Evolutionary conservation across 2,329 filamentous ascomycete species (phyloP).

Genomic region (Huntiella abstrusa): DNA sequence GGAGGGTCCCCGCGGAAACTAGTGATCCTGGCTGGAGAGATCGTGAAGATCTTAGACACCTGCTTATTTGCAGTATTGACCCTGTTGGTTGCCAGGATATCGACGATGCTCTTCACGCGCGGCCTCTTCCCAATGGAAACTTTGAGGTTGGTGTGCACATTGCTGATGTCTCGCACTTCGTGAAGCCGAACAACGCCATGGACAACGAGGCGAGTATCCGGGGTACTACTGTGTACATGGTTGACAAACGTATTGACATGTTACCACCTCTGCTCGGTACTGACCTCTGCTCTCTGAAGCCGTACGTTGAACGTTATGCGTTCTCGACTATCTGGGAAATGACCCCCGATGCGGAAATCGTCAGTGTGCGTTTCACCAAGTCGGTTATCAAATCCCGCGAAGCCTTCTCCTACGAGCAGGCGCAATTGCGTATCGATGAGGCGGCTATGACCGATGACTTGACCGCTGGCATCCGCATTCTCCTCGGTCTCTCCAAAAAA

Average conservation of each 20-base stretch:
- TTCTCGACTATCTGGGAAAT: conserved; percentile 84
- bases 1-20: conserved; percentile 66
- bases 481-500: conserved; percentile 80
- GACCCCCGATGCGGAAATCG: conserved; percentile 64
- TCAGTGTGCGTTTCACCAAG: conserved; percentile 79
- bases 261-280: conserved; percentile 89
- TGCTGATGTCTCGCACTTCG: conserved; percentile 97
- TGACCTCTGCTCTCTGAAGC: conserved; percentile 88
- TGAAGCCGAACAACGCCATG: conserved; percentile 94
- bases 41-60: conserved; percentile 62
- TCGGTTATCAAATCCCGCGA: conserved; percentile 94
- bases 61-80: conserved; percentile 94
- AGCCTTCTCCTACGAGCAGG: conserved; percentile 94
- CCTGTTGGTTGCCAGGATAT: conserved; percentile 94
- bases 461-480: conserved; percentile 69
- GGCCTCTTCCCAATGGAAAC: conserved; percentile 73
- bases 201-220: conserved; percentile 84
- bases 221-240: conserved; percentile 90
- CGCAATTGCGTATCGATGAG: conserved; percentile 87
- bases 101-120: conserved; percentile 86
- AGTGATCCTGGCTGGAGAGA: conserved; percentile 77
- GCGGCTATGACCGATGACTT: conserved; percentile 70
- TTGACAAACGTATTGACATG: conserved; percentile 99
- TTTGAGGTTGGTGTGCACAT: conserved; percentile 95
- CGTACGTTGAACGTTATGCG: conserved; percentile 85